Evolutionary conservation across 352 stramenopile genomes (phyloP), one percentile per base, ranked within the genome.

Genomic region (Phytophthora colocasiae): DNA sequence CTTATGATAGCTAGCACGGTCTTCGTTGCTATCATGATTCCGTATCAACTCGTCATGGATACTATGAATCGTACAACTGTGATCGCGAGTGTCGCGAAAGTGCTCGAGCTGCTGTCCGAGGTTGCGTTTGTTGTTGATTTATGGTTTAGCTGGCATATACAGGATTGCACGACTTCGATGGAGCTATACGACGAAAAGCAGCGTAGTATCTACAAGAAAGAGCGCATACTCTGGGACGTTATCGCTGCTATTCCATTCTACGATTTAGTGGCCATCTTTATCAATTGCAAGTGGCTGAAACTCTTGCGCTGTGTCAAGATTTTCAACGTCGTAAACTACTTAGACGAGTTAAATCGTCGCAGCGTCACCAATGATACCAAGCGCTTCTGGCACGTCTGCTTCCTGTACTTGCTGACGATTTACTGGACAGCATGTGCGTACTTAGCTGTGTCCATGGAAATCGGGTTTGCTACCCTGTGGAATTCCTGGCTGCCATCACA

Each of bases 61-160:
- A 17, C 53, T 2, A 47, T 77, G 9, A 73, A 77, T 15, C 68
- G 62, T 19, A 59, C 60, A 3, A 51, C 34, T 3, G 62, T 56
- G 27, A 39, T 73, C 6, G 58, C 67, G 0, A 63, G 69, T 17
- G 58, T 15, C 4, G 53, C 69, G 2, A 80, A 66, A 8, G 80
- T 19, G 19, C 19, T 19, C 19, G 19, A 89, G 58, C 64, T 73
- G 10, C 34, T 54, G 1, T 82, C 75, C n/a, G 75, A 87, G 32
- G 19, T 85, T 24, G 34, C 81, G 9, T 89, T 87, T 29, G 77
- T 56, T 0, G 75, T 64, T 58, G 80, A 89, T 60, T 85, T 89
- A 29, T 89, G 77, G 80, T 64, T 85, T 22, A 85, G 84, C 50
- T 89, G 75, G 77, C 81, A 85, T 31, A 38, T 87, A 17, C 77